Conservation (phyloP, 176 grass and related monocot genomes). For the Canna indica region DNA sequence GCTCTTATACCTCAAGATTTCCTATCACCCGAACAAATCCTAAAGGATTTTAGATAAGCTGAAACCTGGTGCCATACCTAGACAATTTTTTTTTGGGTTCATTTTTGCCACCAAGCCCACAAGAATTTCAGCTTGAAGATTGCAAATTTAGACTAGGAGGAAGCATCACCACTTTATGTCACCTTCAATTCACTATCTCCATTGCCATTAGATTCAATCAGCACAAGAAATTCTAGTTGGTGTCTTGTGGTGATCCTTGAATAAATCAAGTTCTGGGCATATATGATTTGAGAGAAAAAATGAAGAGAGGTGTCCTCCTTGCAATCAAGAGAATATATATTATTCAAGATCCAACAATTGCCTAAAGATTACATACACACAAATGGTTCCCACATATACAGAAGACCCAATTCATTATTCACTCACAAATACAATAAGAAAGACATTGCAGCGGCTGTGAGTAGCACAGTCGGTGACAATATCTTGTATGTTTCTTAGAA, state of each 20-base stretch:
- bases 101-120: background rate
- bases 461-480: too few relatives aligned
- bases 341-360: constrained; percentile 1
- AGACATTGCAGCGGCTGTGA: background rate
- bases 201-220: background rate
- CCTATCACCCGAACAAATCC: background rate
- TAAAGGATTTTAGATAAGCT: background rate
- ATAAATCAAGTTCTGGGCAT: background rate
- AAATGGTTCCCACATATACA: constrained; percentile 9
- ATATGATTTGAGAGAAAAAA: background rate
- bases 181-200: background rate
- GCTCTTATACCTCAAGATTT: background rate
- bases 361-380: constrained; percentile 7
- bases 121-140: background rate
- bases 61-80: background rate
- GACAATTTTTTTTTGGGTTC: background rate
- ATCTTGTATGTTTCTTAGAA: too few relatives aligned
- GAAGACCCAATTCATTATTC: constrained; percentile 1
- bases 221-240: background rate
- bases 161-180: background rate
- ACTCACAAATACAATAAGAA: constrained; percentile 6
- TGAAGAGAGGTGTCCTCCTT: background rate
- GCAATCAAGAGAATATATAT: constrained; percentile 2
- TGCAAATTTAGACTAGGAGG: background rate
- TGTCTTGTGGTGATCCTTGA: background rate